Evolutionary conservation across 169 alveolate genomes (phyloP).

Genomic region (Cryptosporidium ryanae): DNA sequence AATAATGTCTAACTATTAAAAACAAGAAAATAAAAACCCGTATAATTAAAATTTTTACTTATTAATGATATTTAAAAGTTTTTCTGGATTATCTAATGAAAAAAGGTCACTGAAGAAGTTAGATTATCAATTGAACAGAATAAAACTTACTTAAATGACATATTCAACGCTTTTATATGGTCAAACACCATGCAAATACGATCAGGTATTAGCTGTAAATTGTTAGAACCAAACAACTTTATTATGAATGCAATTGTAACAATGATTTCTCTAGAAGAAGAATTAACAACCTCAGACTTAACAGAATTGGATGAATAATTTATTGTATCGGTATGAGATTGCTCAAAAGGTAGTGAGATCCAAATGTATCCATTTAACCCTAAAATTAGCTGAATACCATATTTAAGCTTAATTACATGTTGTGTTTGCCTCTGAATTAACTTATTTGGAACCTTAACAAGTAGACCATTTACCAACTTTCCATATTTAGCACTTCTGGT

Average conservation of each 20-base stretch:
- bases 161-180: constrained; percentile 1
- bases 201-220: constrained; percentile 46
- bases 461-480: constrained; percentile 88
- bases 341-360: constrained; percentile 80
- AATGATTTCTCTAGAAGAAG: constrained; percentile 13
- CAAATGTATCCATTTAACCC: constrained; percentile 91
- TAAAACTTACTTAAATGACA: constrained; percentile 47
- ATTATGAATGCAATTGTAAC: constrained; percentile 42
- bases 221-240: constrained; percentile 22
- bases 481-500: constrained; percentile 93
- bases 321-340: constrained; percentile 73
- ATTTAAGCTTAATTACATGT: constrained; percentile 87
- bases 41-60: not conserved
- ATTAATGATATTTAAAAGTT: not conserved
- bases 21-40: no score
- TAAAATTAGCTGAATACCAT: constrained; percentile 86
- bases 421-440: constrained; percentile 88
- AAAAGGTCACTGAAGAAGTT: constrained; percentile 10
- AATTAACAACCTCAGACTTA: constrained; percentile 38
- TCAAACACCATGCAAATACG: constrained; percentile 54
- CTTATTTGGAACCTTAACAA: constrained; percentile 87
- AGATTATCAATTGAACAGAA: not conserved
- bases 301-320: constrained; percentile 54
- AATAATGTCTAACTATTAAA: no score
- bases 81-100: constrained; percentile 13